A percentile compares a stretch with the other conserved stretches of the same genome.
Evolutionary conservation across 257 asterid species (phyloP).

Genomic region (Solanum piurae): DNA sequence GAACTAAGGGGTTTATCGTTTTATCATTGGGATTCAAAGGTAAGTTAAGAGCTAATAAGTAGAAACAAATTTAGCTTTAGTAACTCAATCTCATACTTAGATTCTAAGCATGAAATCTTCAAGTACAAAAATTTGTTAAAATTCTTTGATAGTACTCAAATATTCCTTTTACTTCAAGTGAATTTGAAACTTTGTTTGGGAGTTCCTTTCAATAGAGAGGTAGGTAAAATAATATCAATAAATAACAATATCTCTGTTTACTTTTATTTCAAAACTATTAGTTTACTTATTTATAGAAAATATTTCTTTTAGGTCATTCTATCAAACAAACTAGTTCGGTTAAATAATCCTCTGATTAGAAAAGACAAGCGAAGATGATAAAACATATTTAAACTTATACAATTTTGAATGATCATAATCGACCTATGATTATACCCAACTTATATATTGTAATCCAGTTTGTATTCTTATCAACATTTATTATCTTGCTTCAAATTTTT

Average conservation of each 20-base stretch:
- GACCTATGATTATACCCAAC: neutral
- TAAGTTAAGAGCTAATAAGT: neutral
- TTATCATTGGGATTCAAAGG: neutral
- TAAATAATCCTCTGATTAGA: neutral
- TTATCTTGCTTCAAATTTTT: too few relatives aligned
- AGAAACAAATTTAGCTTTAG: neutral
- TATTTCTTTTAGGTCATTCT: too few relatives aligned
- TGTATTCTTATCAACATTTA: neutral
- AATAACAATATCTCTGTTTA: neutral
- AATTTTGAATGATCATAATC: neutral
- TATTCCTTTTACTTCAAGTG: neutral
- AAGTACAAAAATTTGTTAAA: neutral
- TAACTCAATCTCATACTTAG: neutral
- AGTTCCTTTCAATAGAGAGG: neutral
- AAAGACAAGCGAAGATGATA: neutral
- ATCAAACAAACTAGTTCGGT: neutral
- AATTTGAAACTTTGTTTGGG: neutral
- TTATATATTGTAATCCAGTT: neutral
- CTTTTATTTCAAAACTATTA: neutral
- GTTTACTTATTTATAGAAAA: neutral
- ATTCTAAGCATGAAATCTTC: neutral
- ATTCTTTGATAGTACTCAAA: neutral
- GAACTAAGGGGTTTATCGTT: neutral
- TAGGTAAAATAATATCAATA: neutral
- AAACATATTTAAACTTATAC: neutral